Evolutionary conservation across 2,329 filamentous ascomycete species (phyloP), one percentile per base, ranked within the genome.

Genomic region (Gaeumannomyces tritici): DNA sequence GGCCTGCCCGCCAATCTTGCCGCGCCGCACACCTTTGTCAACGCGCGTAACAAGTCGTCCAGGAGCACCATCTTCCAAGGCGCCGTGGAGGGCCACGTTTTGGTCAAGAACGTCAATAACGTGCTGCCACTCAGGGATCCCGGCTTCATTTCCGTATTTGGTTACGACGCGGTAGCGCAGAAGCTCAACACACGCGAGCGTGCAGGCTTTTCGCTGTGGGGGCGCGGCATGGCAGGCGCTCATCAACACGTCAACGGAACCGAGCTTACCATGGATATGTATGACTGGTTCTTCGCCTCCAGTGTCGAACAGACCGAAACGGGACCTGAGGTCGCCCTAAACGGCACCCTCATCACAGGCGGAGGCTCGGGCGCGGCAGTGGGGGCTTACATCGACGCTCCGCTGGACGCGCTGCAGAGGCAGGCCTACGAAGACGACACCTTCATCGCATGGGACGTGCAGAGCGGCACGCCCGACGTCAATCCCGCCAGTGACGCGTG

Each of bases 181-280:
- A 59, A 74, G 56, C 72, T 73, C 31, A 70, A 84, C 26, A 77
- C 83, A 6, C 86, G 59, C 15, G 91, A 91, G 0, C 84, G 88
- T 4, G 96, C 96, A 69, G 80, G 80, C 6, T 97, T 93, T 71
- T 67, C 75, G 1, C 91, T 96, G 70, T 84, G 90, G 56, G 60
- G 51, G 28, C 96, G 93, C 73, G 93, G 96, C 70, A 85, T 88
- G 57, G 57, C 57, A 13, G 57, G 57, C 24, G 57, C 57, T 3
- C n/a, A 47, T 24, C 33, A 12, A 13, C 28, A 59, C 57, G 18
- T 35, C 7, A 59, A 59, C 57, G 57, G 57, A 24, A 27, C 31
- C 29, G 57, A 59, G 35, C 24, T 59, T 33, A 59, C 33, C 8
- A 59, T 59, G 57, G 31, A 59, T 1, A 59, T 59, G 57, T 59